Percentiles rank a stretch among this genome's conserved stretches.
phyloP scores from a whole-genome alignment of 2,329 filamentous ascomycete genomes.

The Beauveria sp. region DNA sequence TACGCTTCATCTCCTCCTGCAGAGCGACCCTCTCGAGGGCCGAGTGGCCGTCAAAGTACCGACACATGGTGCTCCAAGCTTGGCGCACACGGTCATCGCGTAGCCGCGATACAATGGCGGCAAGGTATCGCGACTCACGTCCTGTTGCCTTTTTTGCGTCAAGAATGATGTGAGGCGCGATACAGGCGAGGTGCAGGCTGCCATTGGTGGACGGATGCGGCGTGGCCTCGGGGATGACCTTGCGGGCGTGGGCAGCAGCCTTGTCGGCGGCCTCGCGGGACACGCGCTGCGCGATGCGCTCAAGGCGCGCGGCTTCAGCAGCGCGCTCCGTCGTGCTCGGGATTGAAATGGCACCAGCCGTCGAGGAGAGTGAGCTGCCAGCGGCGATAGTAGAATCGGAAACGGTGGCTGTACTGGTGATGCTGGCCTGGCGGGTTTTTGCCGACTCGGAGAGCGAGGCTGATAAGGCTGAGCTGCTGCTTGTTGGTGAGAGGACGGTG shows the following conservation, averaged over 20 bases:
- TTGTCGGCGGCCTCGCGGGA: conserved; percentile 49
- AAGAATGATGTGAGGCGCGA: conserved; percentile 61
- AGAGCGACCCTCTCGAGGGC: conserved; percentile 80
- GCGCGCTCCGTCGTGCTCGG: conserved; percentile 45
- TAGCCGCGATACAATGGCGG: conserved; percentile 49
- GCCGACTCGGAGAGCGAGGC: neutral
- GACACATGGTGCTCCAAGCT: conserved; percentile 66
- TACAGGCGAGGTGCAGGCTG: conserved; percentile 47
- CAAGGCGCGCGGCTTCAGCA: conserved; percentile 54
- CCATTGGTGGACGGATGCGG: conserved; percentile 48
- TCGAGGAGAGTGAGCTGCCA: conserved; percentile 13
- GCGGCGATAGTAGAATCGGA: neutral
- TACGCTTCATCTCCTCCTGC: conserved; percentile 80
- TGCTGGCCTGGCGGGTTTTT: conserved; percentile 15
- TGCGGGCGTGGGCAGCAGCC: conserved; percentile 47
- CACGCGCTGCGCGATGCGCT: conserved; percentile 48
- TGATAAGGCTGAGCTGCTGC: neutral
- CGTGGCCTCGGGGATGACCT: conserved; percentile 40
- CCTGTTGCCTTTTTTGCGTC: conserved; percentile 73
- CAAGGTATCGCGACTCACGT: conserved; percentile 65
- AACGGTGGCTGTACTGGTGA: conserved; percentile 12
- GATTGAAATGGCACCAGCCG: conserved; percentile 17
- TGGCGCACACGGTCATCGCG: conserved; percentile 51
- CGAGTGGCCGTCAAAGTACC: conserved; percentile 81
- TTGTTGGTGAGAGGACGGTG: conserved; percentile 11